Conservation (phyloP, 2,329 filamentous ascomycete genomes). For the Penicillium sp. region DNA sequence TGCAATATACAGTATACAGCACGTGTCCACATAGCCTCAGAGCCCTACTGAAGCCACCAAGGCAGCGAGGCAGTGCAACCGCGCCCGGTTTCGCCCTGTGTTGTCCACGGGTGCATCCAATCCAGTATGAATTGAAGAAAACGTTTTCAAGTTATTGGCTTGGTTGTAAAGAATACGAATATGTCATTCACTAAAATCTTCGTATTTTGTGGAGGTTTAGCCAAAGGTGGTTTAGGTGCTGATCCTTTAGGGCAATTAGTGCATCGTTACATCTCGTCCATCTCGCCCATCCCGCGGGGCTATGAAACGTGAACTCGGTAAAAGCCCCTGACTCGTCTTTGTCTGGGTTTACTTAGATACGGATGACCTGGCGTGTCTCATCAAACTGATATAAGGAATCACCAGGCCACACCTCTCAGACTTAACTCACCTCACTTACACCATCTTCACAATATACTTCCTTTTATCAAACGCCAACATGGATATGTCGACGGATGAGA, state of each 20-base stretch:
- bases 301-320: not conserved
- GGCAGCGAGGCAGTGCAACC: slow-evolving; percentile 3
- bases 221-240: not conserved
- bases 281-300: not conserved
- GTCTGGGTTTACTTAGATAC: not conserved
- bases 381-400: not conserved
- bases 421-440: not conserved
- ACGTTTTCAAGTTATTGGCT: not conserved
- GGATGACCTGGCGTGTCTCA: not conserved
- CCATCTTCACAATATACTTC: not conserved
- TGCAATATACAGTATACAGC: not conserved
- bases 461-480: slow-evolving; percentile 4
- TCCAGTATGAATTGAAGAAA: not conserved
- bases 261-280: not conserved
- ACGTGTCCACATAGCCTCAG: not conserved
- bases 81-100: not conserved
- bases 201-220: not conserved
- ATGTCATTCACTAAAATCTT: not conserved
- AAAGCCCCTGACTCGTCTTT: not conserved
- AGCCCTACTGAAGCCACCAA: not conserved
- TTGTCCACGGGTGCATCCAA: not conserved
- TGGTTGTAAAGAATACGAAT: not conserved
- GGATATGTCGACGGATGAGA: slow-evolving; percentile 9
- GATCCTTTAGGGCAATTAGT: not conserved
- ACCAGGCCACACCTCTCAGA: not conserved